Evolutionary conservation across 495 filamentous ascomycete species (phyloP), one percentile per base, ranked within the genome.

Genomic region (Sphaerosporella brunnea): DNA sequence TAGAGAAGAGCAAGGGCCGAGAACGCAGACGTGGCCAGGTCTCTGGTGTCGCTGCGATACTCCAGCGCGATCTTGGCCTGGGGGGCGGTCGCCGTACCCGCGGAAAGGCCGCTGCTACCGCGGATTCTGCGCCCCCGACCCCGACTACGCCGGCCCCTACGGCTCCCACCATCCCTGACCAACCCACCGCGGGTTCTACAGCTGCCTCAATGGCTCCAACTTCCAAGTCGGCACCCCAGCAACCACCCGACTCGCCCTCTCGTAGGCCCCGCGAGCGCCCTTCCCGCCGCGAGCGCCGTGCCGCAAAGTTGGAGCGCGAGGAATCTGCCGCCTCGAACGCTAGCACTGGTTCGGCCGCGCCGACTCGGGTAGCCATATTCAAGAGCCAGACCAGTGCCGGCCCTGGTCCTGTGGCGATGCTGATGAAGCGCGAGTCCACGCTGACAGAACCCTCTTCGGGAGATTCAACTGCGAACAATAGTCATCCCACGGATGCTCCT

Each of bases 11-110:
- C 4, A 35, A 47, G 19, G 56, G 24, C 25, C 24, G 37, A 16
- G 60, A 61, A 47, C 69, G 74, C 23, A 76, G 79, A 54, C 73
- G 84, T 50, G 82, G 80, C 7, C 82, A 74, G 51, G 79, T 75
- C 28, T 73, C 77, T 23, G 78, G 73, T 20, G 86, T 84, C 3
- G 83, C 84, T 15, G 78, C 78, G 37, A 93, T 96, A 49, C 64
- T 96, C 19, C 85, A 94, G 55, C 77, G 87, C 13, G 90, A 96
- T 62, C 68, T 94, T 15, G 90, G 88, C 15, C 70, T 96, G n/a
- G 74, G 75, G 36, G 3, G 45, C 65, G 49, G 69, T 68, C 38
- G 56, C 63, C 4, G 55, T 54, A 41, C 15, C 59, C 7, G 58
- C 69, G 21, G 53, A 66, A 20, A 9, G 51, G 52, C 63, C 28